Evolutionary conservation across 2,329 filamentous ascomycete genomes (phyloP).

Genomic region (Scopulariopsis brevicaulis): DNA sequence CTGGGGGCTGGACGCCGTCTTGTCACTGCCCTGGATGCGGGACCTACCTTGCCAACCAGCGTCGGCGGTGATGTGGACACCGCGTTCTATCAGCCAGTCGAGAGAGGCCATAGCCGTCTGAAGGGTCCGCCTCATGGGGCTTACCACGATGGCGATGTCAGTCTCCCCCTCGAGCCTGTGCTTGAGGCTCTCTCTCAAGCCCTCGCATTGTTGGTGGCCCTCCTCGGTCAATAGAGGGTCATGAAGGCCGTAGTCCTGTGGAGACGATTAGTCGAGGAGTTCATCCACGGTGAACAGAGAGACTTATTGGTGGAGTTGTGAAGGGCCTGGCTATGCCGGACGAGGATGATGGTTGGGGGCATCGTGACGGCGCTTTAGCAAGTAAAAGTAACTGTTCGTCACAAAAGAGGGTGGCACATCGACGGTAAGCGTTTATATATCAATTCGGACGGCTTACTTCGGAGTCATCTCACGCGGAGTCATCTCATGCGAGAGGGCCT

Average conservation of each 20-base stretch:
- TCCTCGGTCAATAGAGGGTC: slow-evolving; percentile 38
- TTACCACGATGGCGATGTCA: slow-evolving; percentile 43
- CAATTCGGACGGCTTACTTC: too few species aligned
- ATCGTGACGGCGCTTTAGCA: slow-evolving; percentile 17
- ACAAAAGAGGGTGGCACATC: not conserved
- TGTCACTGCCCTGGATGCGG: not conserved
- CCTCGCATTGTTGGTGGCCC: slow-evolving; percentile 35
- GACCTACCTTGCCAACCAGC: slow-evolving; percentile 53
- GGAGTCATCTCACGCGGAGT: too few species aligned
- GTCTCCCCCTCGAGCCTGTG: slow-evolving; percentile 22
- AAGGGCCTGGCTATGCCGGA: slow-evolving; percentile 75
- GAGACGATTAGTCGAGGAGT: not conserved
- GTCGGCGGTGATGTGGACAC: slow-evolving; percentile 41
- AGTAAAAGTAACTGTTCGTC: not conserved
- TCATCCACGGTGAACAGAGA: not conserved
- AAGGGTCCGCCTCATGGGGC: slow-evolving; percentile 53
- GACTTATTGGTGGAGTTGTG: slow-evolving; percentile 42
- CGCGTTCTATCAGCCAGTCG: slow-evolving; percentile 43
- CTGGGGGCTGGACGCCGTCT: not conserved
- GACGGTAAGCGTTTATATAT: too few species aligned
- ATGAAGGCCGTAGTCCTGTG: slow-evolving; percentile 34
- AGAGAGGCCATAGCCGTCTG: slow-evolving; percentile 50
- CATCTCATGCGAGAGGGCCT: too few species aligned
- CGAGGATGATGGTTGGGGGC: slow-evolving; percentile 58
- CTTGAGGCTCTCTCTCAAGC: slow-evolving; percentile 28